Evolutionary conservation across 164 flowering plant genomes (phyloP), one percentile per base, ranked within the genome.

Genomic region (Amborella trichopoda): DNA sequence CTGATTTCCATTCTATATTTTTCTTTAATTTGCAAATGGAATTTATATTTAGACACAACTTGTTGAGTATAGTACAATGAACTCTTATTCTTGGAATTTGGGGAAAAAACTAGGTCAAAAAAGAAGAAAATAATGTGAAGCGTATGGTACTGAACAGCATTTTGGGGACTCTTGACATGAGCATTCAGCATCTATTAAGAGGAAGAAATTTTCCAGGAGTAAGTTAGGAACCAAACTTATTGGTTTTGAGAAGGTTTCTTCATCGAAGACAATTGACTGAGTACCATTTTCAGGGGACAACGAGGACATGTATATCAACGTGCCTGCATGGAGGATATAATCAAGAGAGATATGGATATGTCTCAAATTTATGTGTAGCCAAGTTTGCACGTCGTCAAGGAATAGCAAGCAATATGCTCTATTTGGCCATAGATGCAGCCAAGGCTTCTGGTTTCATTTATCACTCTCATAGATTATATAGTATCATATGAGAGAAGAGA

Each of bases 151-250:
- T 75, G 26, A 75, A 80, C 70, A 79, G 81, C 70, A 65, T 89
- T 1, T 80, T 77, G 34, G 95, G 90, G 53, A 89, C 95, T 13
- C 75, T 84, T 40, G 97, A 89, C 54, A 48, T 82, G 50, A 73
- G 71, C 61, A 63, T 84, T 39, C 66, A 67, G 6, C 37, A 63
- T 36, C 68, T 78, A 56, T 38, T 69, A 56, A 68, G 60, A 3
- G 83, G 80, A 46, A 78, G 76, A 62, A 68, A 71, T 11, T 89
- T 70, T 63, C 90, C 95, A 8, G 83, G 78, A 81, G 95, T 85
- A 73, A 13, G 54, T 17, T 9, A 37, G 19, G 19, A 37, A n/a
- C 16, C n/a, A n/a, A n/a, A n/a, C n/a, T n/a, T n/a, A n/a, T n/a
- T n/a, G n/a, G n/a, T n/a, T n/a, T n/a, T n/a, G n/a, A n/a, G n/a